phyloP scores from a whole-genome alignment of 225 moss, liverwort and hornwort species.

The Neckera pumila region DNA sequence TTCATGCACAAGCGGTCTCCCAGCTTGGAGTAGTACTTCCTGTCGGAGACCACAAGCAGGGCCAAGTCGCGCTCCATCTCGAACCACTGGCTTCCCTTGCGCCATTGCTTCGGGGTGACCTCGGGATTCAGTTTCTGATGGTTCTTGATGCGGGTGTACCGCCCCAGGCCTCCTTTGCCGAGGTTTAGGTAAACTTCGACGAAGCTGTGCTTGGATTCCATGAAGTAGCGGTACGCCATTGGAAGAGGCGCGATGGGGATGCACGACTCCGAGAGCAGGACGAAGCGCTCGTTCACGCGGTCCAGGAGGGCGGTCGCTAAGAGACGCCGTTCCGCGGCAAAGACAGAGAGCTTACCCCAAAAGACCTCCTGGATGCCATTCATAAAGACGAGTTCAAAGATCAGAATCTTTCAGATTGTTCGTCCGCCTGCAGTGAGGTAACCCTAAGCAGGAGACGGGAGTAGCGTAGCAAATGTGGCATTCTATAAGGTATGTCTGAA shows the following conservation, averaged over 20 bases:
- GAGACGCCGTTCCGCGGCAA: constrained; percentile 32
- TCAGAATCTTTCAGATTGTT: background rate
- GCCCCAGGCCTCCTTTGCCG: background rate
- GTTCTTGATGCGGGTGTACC: constrained; percentile 20
- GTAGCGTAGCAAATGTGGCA: background rate
- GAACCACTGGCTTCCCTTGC: constrained; percentile 50
- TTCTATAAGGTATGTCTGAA: background rate
- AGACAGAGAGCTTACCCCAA: constrained; percentile 31
- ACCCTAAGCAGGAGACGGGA: background rate
- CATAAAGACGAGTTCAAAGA: background rate
- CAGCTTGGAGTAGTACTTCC: constrained; percentile 15
- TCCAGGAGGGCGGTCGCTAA: constrained; percentile 33
- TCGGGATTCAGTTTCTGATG: constrained; percentile 15
- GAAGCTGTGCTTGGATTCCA: constrained; percentile 26
- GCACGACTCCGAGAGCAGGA: constrained; percentile 38
- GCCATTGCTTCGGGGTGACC: constrained; percentile 17
- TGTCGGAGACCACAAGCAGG: constrained; percentile 14
- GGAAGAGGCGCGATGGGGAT: constrained; percentile 22
- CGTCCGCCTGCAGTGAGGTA: background rate
- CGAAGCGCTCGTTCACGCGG: constrained; percentile 16
- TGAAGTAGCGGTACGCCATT: constrained; percentile 17
- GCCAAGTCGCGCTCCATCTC: constrained; percentile 32
- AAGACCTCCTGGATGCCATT: constrained; percentile 7
- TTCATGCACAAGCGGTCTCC: background rate
- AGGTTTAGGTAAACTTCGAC: background rate